Base-by-base conservation (phyloP, 2,329 filamentous ascomycete genomes). In the Microdochium trichocladiopsis region DNA sequence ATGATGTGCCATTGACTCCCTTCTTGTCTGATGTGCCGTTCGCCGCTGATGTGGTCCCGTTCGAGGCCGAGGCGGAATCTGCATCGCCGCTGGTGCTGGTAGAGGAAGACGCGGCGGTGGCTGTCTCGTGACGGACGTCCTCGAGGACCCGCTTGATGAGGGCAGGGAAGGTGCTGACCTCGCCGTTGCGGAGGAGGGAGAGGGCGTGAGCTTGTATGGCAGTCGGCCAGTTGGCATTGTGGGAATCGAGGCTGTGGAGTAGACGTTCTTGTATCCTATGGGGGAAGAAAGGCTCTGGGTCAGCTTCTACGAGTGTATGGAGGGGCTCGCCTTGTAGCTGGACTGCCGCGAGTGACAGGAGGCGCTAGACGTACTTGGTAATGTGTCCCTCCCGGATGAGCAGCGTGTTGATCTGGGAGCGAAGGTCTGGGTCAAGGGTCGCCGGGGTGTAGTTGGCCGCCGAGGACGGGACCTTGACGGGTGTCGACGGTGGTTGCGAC, bases 181-280 rank as follows among this genome's bases (percentile, higher is more conserved):
- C 78, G 66, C 80, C 80, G 47, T 74, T 77, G 56, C 82, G 82
- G 23, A 86, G 76, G 57, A 86, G 77, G 21, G 73, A 58, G 31
- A 85, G 75, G 37, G 82, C 83, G 66, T 84, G 82, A 51, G 70
- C 67, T 60, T 85, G 80, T 56, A 86, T 71, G 49, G 70, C 61
- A 11, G 82, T 82, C 2, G 82, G 82, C 82, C 83, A 86, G 72
- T 86, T 83, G 57, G 76, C 70, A 4, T 72, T 65, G 67, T 84
- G 73, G 49, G 82, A 71, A 66, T 86, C 72, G 50, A 86, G 78
- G 55, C 78, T 67, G 69, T 86, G 82, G 43, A 85, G 77, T 62
- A 86, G 77, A 45, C 76, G 70, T 53, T 86, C 82, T 72, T 86
- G 82, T 60, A 86, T 86, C 59, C 83, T 84, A 62, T 12, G 14